These are phyloP conservation scores for Xerocomus nothofagi DNA, from an alignment of 1,284 basidiomycete genomes.

Conservation along the genomic window DNA sequence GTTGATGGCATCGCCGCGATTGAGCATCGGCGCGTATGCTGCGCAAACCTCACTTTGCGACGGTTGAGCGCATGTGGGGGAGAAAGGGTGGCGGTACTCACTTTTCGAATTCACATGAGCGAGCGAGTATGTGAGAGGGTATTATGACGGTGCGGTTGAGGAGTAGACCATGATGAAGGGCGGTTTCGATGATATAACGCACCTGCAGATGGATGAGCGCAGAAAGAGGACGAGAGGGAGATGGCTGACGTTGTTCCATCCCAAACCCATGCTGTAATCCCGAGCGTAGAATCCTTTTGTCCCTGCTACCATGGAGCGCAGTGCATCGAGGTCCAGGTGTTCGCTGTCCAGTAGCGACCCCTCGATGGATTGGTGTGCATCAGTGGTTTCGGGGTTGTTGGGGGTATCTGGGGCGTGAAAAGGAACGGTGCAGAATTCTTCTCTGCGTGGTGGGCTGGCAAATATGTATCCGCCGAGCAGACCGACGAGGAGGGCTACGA, in stretches of 20 bases:
- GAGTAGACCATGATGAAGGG: slow-evolving; percentile 39
- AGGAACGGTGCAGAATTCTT: slow-evolving; percentile 24
- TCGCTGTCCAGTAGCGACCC: slow-evolving; percentile 20
- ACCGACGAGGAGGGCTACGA: slow-evolving; percentile 25
- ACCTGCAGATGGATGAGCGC: slow-evolving; percentile 29
- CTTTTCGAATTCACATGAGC: slow-evolving; percentile 41
- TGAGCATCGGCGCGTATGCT: slow-evolving; percentile 40
- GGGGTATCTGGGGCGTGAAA: slow-evolving; percentile 4
- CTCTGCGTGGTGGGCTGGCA: slow-evolving; percentile 12
- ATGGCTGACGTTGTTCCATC: slow-evolving; percentile 36
- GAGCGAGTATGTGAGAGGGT: slow-evolving; percentile 42
- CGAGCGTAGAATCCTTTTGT: slow-evolving; percentile 35
- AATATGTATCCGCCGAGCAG: slow-evolving; percentile 32
- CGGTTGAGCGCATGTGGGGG: background rate
- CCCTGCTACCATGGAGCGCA: slow-evolving; percentile 23
- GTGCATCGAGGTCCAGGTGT: slow-evolving; percentile 22
- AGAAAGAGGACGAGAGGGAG: background rate
- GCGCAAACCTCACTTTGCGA: slow-evolving; percentile 31
- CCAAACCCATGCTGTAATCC: slow-evolving; percentile 33
- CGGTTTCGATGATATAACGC: slow-evolving; percentile 43
- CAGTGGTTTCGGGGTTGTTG: background rate
- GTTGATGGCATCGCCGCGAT: slow-evolving; percentile 41
- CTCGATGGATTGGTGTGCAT: background rate
- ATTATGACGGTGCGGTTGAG: slow-evolving; percentile 40
- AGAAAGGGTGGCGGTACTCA: slow-evolving; percentile 12